These are phyloP conservation scores for Lipomyces sp. DNA, from an alignment of 805 yeast species.

Conservation along the genomic window DNA sequence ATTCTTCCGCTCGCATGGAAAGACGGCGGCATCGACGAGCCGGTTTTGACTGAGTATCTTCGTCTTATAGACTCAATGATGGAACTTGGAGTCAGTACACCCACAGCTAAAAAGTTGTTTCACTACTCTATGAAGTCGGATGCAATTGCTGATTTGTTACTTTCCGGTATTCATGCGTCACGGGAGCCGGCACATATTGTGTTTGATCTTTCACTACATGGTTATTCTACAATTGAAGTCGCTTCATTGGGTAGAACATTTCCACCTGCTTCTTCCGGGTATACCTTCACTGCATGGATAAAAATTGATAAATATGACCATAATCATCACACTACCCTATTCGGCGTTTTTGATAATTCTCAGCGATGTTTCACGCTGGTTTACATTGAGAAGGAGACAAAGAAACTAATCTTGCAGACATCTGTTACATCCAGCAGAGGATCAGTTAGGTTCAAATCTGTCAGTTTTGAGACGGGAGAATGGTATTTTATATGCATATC, in stretches of 20 bases:
- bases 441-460: constrained; percentile 34
- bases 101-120: constrained; percentile 28
- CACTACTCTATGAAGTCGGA: constrained; percentile 24
- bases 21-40: constrained; percentile 5
- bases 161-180: constrained; percentile 23
- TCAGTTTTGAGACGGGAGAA: constrained; percentile 31
- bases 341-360: constrained; percentile 37
- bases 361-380: constrained; percentile 35
- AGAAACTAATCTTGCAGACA: constrained; percentile 34
- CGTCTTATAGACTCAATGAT: constrained; percentile 18
- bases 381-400: constrained; percentile 37
- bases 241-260: constrained; percentile 30
- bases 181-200: constrained; percentile 35
- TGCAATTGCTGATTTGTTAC: constrained; percentile 19
- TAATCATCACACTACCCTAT: constrained; percentile 32
- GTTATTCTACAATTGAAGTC: constrained; percentile 32
- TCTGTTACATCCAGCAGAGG: constrained; percentile 33
- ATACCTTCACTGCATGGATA: constrained; percentile 38
- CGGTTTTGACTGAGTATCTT: constrained; percentile 6
- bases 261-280: constrained; percentile 32
- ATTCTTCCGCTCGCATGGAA: constrained; percentile 28
- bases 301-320: constrained; percentile 34
- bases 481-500: constrained; percentile 39
- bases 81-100: constrained; percentile 31
- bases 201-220: constrained; percentile 33